Base-by-base conservation (phyloP, 306 rosid species). In the Dryas drummondii region DNA sequence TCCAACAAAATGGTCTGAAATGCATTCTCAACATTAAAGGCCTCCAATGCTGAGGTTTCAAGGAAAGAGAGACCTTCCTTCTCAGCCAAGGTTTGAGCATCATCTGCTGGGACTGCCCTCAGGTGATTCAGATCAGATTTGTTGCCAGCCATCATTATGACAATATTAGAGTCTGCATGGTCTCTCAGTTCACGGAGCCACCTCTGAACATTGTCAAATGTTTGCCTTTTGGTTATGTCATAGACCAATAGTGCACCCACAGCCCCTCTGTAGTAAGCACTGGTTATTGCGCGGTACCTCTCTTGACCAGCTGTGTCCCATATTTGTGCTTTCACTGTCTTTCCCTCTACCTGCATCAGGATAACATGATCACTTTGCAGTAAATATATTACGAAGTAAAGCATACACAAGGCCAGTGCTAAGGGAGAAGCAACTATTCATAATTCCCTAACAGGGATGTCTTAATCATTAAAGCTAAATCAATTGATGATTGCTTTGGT, bases 261-360 rank as follows among this genome's bases (percentile, higher is more conserved):
- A 45, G 94, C 97, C 48, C 97, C 97, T 87, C 97, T 89, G 48
- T 89, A 91, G 77, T 91, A 91, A 17, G 97, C 97, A 74, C 94
- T 91, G 0, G 97, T 91, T 68, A 91, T 91, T 0, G 97, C 94
- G 78, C 94, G 70, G 82, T 91, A 91, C 81, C 97, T 88, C 75
- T 91, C 97, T 80, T 91, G 97, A 3, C 97, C 97, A 1, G 97
- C 94, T 2, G 97, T 91, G 79, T 91, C 97, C 97, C 97, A 91
- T 89, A 91, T 91, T 82, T 91, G 97, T 70, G 97, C 97, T 80
- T 91, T 91, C 13, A 87, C 86, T 0, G 97, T 91, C 85, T 91
- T 89, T 52, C 97, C 94, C 78, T 91, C 94, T 63, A 91, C 88
- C 97, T 91, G 81, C 71, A 79, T 48, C 54, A 47, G 66, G 9